Evolutionary conservation across 768 basidiomycete genomes (phyloP).

Genomic region (Boletus sensibilis): DNA sequence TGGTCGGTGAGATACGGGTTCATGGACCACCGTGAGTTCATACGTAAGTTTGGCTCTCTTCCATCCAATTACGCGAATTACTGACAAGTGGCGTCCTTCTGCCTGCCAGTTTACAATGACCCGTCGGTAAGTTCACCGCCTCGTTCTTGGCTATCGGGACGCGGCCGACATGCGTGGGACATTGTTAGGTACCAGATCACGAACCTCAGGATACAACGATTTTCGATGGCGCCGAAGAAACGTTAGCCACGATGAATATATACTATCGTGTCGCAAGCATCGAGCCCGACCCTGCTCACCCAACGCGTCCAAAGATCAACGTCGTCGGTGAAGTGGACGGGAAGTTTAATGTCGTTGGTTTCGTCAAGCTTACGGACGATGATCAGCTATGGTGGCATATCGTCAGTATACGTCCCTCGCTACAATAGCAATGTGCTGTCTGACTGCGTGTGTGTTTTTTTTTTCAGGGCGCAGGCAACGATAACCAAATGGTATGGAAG

Average conservation of each 20-base stretch:
- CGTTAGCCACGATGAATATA: constrained; percentile 48
- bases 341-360: constrained; percentile 50
- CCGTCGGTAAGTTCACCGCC: constrained; percentile 24
- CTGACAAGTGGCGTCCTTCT: constrained; percentile 1
- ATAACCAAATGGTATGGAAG: constrained; percentile 56
- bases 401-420: constrained; percentile 39
- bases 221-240: constrained; percentile 53
- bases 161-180: constrained; percentile 1
- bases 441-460: constrained; percentile 7
- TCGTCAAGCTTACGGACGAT: constrained; percentile 55
- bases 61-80: background rate
- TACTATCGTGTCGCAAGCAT: constrained; percentile 43
- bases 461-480: constrained; percentile 50
- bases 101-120: constrained; percentile 48
- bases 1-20: constrained; percentile 71
- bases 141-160: background rate
- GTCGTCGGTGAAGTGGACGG: constrained; percentile 54
- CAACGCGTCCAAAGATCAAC: constrained; percentile 51
- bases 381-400: constrained; percentile 62
- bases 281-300: constrained; percentile 47
- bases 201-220: constrained; percentile 42
- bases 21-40: constrained; percentile 63
- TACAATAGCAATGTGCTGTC: background rate
- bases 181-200: constrained; percentile 26
- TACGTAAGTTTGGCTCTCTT: constrained; percentile 43